Base-by-base conservation (phyloP, 2,329 filamentous ascomycete species). In the Venturia nashicola region DNA sequence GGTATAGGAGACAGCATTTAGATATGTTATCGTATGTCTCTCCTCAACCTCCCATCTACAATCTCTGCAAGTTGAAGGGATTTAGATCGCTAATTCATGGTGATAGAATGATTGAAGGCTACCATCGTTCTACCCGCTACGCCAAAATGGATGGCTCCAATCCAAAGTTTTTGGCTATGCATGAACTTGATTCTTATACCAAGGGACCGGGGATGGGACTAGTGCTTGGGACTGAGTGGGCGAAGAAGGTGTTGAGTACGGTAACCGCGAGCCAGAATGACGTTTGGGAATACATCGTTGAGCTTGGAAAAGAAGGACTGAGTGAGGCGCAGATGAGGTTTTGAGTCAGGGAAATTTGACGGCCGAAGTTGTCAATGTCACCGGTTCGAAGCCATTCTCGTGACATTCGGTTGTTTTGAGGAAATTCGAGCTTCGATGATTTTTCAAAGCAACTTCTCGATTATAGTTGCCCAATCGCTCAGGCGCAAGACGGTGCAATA, bases 111-210 rank as follows among this genome's bases (percentile, higher is more conserved):
- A 65, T 67, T n/a, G 54, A 46, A 18, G 66, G 66, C 1, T 71
- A 70, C 59, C 51, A 64, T 16, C 66, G 69, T 20, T 66, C 68
- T 11, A 71, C 70, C 12, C 59, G 68, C 39, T 70, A 70, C 48
- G 48, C 8, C 9, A 65, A 62, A 42, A 46, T 66, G 6, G 68
- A 67, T 46, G 66, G 59, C 1, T 48, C 61, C 23, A 46, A 54
- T 23, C 67, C 68, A 34, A 42, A 63, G 27, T 70, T 65, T 65
- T 39, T 70, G 20, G 68, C 67, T n/a, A 48, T 70, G 61, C 68
- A 70, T 61, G 70, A 70, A 65, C 69, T 66, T 54, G 66, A 63
- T 40, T 67, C 64, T 54, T 23, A 14, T 16, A 61, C 65, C 9
- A 61, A 64, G 23, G 61, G 68, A 43, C 68, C 69, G 27, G 44